Evolutionary conservation across 2,329 filamentous ascomycete genomes (phyloP).

Genomic region (Talaromyces piceae): DNA sequence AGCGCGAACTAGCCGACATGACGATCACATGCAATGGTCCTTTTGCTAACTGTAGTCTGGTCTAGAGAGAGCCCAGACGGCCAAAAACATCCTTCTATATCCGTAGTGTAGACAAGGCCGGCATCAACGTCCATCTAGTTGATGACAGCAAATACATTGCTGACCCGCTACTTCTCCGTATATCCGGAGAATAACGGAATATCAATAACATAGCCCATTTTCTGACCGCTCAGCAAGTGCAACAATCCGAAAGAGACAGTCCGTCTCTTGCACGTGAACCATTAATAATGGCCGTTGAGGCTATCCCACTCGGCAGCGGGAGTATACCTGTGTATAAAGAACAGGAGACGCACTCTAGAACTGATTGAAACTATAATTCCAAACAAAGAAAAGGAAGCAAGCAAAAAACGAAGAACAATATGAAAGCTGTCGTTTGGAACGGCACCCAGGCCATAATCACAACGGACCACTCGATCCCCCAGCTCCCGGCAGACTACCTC

Average conservation of each 20-base stretch:
- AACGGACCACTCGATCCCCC: conserved; percentile 32
- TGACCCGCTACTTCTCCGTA: too few relatives aligned
- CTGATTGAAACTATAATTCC: background rate
- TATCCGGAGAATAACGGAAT: too few relatives aligned
- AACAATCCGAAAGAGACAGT: background rate
- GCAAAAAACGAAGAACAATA: background rate
- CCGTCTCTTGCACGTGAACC: background rate
- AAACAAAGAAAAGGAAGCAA: background rate
- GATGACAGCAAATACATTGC: too few relatives aligned
- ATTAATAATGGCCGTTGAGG: background rate
- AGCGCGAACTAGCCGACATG: too few relatives aligned
- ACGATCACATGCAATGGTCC: too few relatives aligned
- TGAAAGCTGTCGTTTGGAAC: conserved; percentile 31
- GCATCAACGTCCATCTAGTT: too few relatives aligned
- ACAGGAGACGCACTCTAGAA: background rate
- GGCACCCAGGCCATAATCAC: conserved; percentile 21
- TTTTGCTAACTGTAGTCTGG: too few relatives aligned
- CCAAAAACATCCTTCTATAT: too few relatives aligned
- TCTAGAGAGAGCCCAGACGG: too few relatives aligned
- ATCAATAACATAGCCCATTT: too few relatives aligned
- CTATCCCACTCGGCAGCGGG: background rate
- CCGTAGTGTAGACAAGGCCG: too few relatives aligned
- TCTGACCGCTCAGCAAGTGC: background rate
- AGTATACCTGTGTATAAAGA: background rate
- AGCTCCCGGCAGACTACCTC: conserved; percentile 43